phyloP scores from a whole-genome alignment of 176 grass and related monocot species.

The Lolium multiflorum region DNA sequence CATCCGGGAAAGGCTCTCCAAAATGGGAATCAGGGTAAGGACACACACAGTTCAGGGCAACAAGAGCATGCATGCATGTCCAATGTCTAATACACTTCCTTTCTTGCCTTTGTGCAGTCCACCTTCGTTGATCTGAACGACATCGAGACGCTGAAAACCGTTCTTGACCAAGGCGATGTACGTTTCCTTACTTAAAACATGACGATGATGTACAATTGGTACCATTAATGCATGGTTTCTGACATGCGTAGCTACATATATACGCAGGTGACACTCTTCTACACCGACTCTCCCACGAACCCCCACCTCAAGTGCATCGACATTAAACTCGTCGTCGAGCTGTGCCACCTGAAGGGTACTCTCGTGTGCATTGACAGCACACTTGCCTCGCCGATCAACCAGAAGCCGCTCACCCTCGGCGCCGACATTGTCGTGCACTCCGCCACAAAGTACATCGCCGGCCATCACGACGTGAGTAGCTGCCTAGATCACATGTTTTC shows the following conservation, averaged over 20 bases:
- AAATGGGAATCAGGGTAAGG: conserved; percentile 76
- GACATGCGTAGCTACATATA: background rate
- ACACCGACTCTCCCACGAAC: conserved; percentile 63
- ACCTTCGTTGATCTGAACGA: conserved; percentile 74
- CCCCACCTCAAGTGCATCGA: conserved; percentile 63
- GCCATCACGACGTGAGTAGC: conserved; percentile 64
- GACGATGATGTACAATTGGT: background rate
- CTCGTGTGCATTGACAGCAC: conserved; percentile 75
- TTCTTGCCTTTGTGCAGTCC: conserved; percentile 41
- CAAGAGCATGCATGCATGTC: background rate
- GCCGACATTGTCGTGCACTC: conserved; percentile 70
- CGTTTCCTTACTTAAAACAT: conserved; percentile 1
- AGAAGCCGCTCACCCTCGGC: conserved; percentile 65
- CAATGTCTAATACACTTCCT: background rate
- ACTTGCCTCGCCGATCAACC: conserved; percentile 68
- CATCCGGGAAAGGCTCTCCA: conserved; percentile 69
- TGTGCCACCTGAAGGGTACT: conserved; percentile 55
- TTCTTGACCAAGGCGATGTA: conserved; percentile 65
- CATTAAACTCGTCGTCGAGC: conserved; percentile 35
- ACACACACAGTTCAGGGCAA: no score
- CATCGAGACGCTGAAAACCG: conserved; percentile 43
- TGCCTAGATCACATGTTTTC: background rate
- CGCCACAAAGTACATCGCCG: conserved; percentile 68
- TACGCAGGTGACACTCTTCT: conserved; percentile 59
- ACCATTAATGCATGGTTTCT: background rate